phyloP scores from a whole-genome alignment of 306 rosid species.

The Prunus mume region DNA sequence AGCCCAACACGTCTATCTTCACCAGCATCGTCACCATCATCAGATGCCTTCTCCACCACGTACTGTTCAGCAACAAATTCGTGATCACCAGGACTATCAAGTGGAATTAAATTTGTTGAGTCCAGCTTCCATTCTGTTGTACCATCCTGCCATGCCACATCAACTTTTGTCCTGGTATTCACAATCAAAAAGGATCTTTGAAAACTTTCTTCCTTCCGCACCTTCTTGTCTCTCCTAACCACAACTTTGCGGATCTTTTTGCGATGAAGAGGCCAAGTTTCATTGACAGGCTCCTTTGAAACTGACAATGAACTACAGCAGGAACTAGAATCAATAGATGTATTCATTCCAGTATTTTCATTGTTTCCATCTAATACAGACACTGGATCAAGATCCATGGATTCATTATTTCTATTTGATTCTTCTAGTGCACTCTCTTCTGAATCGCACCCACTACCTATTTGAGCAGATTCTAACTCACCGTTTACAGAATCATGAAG shows the following conservation, averaged over 20 bases:
- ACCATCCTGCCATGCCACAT: slow-evolving; percentile 98
- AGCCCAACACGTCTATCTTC: slow-evolving; percentile 90
- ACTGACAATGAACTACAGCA: slow-evolving; percentile 59
- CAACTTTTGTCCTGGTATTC: slow-evolving; percentile 75
- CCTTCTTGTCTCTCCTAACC: slow-evolving; percentile 83
- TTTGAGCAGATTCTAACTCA: slow-evolving; percentile 62
- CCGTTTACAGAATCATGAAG: slow-evolving; percentile 46
- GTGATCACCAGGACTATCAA: slow-evolving; percentile 93
- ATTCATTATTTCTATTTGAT: slow-evolving; percentile 50
- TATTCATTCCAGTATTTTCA: slow-evolving; percentile 38
- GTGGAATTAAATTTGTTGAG: slow-evolving; percentile 75
- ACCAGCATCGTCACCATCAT: slow-evolving; percentile 55
- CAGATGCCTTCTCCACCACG: slow-evolving; percentile 91
- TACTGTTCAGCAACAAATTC: slow-evolving; percentile 97
- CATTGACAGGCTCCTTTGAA: slow-evolving; percentile 70
- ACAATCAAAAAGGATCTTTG: slow-evolving; percentile 83
- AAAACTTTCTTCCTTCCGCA: slow-evolving; percentile 83
- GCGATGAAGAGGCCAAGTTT: slow-evolving; percentile 86
- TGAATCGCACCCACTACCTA: slow-evolving; percentile 68
- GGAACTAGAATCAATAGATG: slow-evolving; percentile 60
- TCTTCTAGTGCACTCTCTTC: slow-evolving; percentile 70
- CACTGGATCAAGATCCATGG: slow-evolving; percentile 62
- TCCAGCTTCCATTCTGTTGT: slow-evolving; percentile 42
- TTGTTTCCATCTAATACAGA: slow-evolving; percentile 49
- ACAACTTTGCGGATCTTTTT: slow-evolving; percentile 89